phyloP scores from a whole-genome alignment of 2,329 filamentous ascomycete genomes.

The Onygenales sp. region DNA sequence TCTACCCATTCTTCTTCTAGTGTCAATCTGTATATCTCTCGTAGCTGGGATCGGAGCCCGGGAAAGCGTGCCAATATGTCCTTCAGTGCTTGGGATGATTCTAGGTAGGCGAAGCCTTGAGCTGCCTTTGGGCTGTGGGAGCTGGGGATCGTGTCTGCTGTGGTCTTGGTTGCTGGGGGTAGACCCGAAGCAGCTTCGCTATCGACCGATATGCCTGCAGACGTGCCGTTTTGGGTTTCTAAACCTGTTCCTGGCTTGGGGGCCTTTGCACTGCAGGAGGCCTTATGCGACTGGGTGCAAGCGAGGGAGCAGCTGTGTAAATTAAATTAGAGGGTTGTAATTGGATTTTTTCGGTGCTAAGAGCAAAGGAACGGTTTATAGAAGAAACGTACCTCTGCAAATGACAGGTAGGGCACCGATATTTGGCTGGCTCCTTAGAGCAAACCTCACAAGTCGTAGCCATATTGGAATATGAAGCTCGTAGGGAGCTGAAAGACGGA shows the following conservation, averaged over 20 bases:
- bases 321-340: neutral
- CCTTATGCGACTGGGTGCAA: conserved; percentile 37
- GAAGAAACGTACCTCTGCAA: conserved; percentile 17
- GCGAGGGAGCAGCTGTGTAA: conserved; percentile 35
- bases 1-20: conserved; percentile 33
- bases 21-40: conserved; percentile 33
- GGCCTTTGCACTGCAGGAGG: conserved; percentile 25
- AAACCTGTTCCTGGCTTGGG: conserved; percentile 7
- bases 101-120: conserved; percentile 9
- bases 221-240: conserved; percentile 1
- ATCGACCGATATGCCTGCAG: neutral
- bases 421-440: conserved; percentile 18
- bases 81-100: conserved; percentile 25
- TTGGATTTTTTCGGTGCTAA: conserved; percentile 3
- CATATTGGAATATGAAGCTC: conserved; percentile 1
- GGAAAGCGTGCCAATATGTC: conserved; percentile 30
- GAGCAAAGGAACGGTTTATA: neutral
- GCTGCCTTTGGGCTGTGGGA: neutral
- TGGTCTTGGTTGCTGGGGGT: neutral
- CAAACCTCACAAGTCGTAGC: conserved; percentile 19
- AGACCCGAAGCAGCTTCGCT: neutral
- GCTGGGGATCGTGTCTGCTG: neutral
- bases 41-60: conserved; percentile 28
- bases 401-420: conserved; percentile 21
- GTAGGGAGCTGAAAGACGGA: neutral